Percentiles rank a stretch among this genome's conserved stretches.
Evolutionary conservation across 1,284 basidiomycete species (phyloP).

Genomic region (Heterobasidion annosum): DNA sequence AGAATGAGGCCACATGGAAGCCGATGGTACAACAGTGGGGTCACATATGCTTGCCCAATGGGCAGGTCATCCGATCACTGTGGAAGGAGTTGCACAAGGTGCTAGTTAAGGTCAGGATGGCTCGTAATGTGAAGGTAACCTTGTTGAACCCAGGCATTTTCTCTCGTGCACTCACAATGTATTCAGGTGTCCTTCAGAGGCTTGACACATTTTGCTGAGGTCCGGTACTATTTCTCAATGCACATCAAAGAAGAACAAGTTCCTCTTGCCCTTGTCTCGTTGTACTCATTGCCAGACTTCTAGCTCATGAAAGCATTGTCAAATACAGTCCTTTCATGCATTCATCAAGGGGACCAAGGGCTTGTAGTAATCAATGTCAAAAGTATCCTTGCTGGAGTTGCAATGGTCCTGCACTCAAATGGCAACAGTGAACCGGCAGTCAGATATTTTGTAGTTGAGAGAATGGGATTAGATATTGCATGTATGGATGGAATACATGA

Average conservation of each 20-base stretch:
- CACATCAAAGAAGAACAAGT: background rate
- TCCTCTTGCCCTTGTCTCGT: background rate
- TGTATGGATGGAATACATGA: background rate
- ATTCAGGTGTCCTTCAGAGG: slow-evolving; percentile 5
- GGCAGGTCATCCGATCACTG: slow-evolving; percentile 16
- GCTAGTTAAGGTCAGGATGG: slow-evolving; percentile 5
- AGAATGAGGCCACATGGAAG: too few species aligned
- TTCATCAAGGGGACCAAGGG: slow-evolving; percentile 9
- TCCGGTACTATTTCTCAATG: slow-evolving; percentile 17
- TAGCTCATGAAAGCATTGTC: slow-evolving; percentile 10
- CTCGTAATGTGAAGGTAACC: slow-evolving; percentile 15
- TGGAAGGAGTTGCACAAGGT: slow-evolving; percentile 15
- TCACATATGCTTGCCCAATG: slow-evolving; percentile 18
- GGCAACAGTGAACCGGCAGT: background rate
- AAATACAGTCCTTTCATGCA: slow-evolving; percentile 14
- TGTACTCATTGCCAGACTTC: slow-evolving; percentile 8
- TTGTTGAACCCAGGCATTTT: background rate
- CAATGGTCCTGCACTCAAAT: slow-evolving; percentile 13
- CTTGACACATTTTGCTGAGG: slow-evolving; percentile 13
- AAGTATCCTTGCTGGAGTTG: slow-evolving; percentile 18
- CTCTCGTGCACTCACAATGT: background rate
- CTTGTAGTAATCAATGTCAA: slow-evolving; percentile 13
- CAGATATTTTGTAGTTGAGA: background rate
- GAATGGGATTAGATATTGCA: background rate
- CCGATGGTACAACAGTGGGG: slow-evolving; percentile 14